Evolutionary conservation across 768 basidiomycete genomes (phyloP), one percentile per base, ranked within the genome.

Genomic region (Hygrocybe punicea): DNA sequence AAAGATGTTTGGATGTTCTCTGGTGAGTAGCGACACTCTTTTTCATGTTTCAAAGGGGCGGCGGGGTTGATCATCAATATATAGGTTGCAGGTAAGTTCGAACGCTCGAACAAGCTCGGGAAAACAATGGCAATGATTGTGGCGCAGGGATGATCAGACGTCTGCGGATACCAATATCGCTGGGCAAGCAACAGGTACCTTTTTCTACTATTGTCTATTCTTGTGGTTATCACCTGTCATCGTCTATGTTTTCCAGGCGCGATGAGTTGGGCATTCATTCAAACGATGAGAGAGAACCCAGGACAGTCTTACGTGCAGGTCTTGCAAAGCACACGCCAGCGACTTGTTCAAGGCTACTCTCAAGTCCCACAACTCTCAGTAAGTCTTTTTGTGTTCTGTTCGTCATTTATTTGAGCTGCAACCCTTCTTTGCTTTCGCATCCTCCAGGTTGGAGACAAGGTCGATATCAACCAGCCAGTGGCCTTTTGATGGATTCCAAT

Each of bases 1-100:
- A 50, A 50, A 29, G 48, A 50, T 35, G 48, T 50, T 9, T 50
- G 48, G 48, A 50, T 50, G 48, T 50, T 50, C 48, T 50, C 48
- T 19, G 48, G 48, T 50, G 34, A 29, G 48, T 23, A 24, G 17
- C 9, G 17, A n/a, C 9, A 21, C n/a, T 9, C 19, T 17, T 50
- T 4, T 16, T 14, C 4, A 3, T 7, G 23, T 45, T 35, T 9
- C 13, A 6, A 10, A 21, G 7, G 34, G 11, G 25, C 34, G n/a
- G n/a, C n/a, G n/a, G n/a, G n/a, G n/a, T n/a, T 50, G 34, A 25
- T 29, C 34, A 17, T 9, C n/a, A 29, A 29, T 25, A 17, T 29
- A 17, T 35, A 50, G 48, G 48, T 29, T 50, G 48, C 48, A 50
- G 48, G 48, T 50, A 29, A 24, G 48, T 25, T 35, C 29, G 19